Evolutionary conservation across 1,284 basidiomycete genomes (phyloP).

Genomic region (Athelia psychrophila): DNA sequence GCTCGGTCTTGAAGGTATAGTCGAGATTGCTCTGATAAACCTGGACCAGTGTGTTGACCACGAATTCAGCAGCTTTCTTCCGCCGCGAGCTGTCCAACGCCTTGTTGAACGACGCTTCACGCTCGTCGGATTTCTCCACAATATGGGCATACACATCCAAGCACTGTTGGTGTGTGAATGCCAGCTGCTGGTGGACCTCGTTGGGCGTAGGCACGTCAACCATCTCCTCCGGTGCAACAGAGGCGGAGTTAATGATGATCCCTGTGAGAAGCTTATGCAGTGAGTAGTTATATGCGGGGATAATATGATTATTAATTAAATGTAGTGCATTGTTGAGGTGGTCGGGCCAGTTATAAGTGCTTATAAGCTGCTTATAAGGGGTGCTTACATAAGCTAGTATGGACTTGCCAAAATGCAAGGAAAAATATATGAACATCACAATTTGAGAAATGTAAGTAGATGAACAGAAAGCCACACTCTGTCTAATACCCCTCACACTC

Average conservation of each 20-base stretch:
- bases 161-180: neutral
- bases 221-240: slow-evolving; percentile 9
- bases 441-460: too few relatives aligned
- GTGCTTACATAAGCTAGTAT: too few relatives aligned
- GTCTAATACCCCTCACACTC: too few relatives aligned
- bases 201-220: slow-evolving; percentile 10
- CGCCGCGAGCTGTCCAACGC: slow-evolving; percentile 7
- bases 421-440: too few relatives aligned
- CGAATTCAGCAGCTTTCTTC: slow-evolving; percentile 20
- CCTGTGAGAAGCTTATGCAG: slow-evolving; percentile 17
- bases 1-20: slow-evolving; percentile 4
- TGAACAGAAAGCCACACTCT: too few relatives aligned
- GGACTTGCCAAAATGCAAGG: too few relatives aligned
- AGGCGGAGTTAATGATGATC: slow-evolving; percentile 6
- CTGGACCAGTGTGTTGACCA: slow-evolving; percentile 26
- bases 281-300: slow-evolving; percentile 9
- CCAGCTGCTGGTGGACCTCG: neutral
- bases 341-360: slow-evolving; percentile 32
- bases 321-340: slow-evolving; percentile 26
- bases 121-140: slow-evolving; percentile 14
- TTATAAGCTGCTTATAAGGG: too few relatives aligned
- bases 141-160: neutral
- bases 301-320: slow-evolving; percentile 21
- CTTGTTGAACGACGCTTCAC: slow-evolving; percentile 25
- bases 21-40: neutral